phyloP scores from a whole-genome alignment of 2,329 filamentous ascomycete genomes.

The Didymella pomorum region DNA sequence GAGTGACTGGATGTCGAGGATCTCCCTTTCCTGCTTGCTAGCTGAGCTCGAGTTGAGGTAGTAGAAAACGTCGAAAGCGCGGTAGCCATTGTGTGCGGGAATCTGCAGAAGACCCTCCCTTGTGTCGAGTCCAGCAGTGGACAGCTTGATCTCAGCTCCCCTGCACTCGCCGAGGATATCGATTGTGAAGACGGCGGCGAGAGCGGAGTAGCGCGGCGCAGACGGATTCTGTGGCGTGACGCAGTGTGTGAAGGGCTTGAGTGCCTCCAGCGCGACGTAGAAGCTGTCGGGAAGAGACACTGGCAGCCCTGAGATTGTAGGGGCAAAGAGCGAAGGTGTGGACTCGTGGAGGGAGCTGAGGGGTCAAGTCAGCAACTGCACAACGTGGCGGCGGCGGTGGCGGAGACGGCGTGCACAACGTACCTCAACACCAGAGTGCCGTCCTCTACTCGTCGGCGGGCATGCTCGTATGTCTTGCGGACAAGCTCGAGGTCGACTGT shows the following conservation, averaged over 20 bases:
- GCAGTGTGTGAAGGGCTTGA: constrained; percentile 86
- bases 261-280: constrained; percentile 79
- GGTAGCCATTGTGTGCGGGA: constrained; percentile 79
- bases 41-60: constrained; percentile 93
- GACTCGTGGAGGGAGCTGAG: constrained; percentile 85
- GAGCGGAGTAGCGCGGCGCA: constrained; percentile 77
- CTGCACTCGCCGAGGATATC: constrained; percentile 81
- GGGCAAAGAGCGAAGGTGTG: constrained; percentile 81
- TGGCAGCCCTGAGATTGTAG: constrained; percentile 83
- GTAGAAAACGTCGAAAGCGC: constrained; percentile 98
- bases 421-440: constrained; percentile 91
- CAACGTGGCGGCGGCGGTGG: background rate
- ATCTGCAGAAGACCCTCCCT: constrained; percentile 80
- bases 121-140: constrained; percentile 88
- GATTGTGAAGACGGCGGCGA: constrained; percentile 82
- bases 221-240: constrained; percentile 92
- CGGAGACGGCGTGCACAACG: constrained; percentile 50
- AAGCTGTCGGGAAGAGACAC: constrained; percentile 77
- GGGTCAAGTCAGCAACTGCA: constrained; percentile 4
- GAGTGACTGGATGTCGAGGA: constrained; percentile 78
- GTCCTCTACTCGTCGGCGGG: constrained; percentile 90
- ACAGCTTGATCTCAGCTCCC: constrained; percentile 77
- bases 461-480: constrained; percentile 92
- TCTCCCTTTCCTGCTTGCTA: constrained; percentile 86
- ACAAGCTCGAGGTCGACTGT: constrained; percentile 83